Evolutionary conservation across 2,329 filamentous ascomycete genomes (phyloP).

Genomic region (Chaetomiaceae sp.): DNA sequence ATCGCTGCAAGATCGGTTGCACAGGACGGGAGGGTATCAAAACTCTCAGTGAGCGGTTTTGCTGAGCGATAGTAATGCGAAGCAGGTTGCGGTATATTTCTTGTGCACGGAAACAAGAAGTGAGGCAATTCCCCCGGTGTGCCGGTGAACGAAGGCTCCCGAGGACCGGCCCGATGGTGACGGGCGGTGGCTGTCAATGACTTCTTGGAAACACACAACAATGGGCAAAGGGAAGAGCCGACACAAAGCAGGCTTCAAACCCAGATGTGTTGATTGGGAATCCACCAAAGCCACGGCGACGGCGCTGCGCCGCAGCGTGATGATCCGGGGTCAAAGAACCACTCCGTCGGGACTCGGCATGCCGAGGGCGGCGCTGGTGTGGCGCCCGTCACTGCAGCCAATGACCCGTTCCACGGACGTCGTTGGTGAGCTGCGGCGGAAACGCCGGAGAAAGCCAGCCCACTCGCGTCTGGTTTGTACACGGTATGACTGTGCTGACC

Average conservation of each 20-base stretch:
- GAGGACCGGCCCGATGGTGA: too few relatives aligned
- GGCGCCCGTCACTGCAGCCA: not conserved
- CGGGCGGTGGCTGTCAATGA: too few relatives aligned
- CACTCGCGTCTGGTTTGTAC: not conserved
- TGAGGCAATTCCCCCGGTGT: too few relatives aligned
- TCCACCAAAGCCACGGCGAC: not conserved
- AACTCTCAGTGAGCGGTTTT: too few relatives aligned
- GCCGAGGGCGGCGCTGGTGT: not conserved
- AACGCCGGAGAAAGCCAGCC: slow-evolving; percentile 1
- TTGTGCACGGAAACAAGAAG: too few relatives aligned
- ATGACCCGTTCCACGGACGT: not conserved
- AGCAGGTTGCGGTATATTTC: too few relatives aligned
- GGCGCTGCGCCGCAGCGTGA: not conserved
- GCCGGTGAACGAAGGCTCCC: too few relatives aligned
- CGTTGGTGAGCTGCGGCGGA: not conserved
- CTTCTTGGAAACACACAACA: too few relatives aligned
- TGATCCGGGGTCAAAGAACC: slow-evolving; percentile 8
- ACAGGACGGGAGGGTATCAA: too few relatives aligned
- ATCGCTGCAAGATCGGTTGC: too few relatives aligned
- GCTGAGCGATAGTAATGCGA: too few relatives aligned
- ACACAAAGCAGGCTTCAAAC: not conserved
- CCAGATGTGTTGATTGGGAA: not conserved
- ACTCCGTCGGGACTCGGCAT: slow-evolving; percentile 6
- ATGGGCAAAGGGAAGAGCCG: not conserved
- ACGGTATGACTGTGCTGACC: not conserved